These are phyloP conservation scores for Aspergillus sp. DNA, from an alignment of 2,329 filamentous ascomycete species.

Conservation along the genomic window DNA sequence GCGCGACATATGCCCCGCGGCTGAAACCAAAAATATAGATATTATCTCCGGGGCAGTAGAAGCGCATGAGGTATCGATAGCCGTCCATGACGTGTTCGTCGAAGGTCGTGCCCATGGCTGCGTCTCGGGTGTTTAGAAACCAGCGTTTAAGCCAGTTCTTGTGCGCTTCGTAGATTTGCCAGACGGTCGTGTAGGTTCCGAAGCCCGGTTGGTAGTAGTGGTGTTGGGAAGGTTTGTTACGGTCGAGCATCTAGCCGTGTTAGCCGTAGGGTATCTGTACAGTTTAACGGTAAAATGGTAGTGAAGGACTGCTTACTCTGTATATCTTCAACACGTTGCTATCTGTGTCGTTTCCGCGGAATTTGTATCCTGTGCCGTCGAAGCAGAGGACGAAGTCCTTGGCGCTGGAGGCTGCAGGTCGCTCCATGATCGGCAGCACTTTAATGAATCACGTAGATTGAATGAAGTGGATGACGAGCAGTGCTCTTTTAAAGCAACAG, in stretches of 20 bases:
- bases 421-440: neutral
- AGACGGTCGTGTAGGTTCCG: conserved; percentile 14
- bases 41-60: conserved; percentile 10
- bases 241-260: neutral
- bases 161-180: conserved; percentile 9
- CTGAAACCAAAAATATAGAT: conserved; percentile 28
- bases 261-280: neutral
- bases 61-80: conserved; percentile 22
- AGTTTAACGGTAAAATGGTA: neutral
- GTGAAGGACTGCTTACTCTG: conserved; percentile 19
- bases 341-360: conserved; percentile 26
- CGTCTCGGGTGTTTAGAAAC: conserved; percentile 14
- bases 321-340: conserved; percentile 46
- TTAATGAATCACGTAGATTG: no score
- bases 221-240: neutral
- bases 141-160: conserved; percentile 7
- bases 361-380: conserved; percentile 44
- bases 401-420: neutral
- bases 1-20: conserved; percentile 26
- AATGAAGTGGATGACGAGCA: no score
- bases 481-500: no score
- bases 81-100: conserved; percentile 21
- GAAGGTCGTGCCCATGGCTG: conserved; percentile 20
- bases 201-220: conserved; percentile 18
- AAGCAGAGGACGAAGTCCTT: conserved; percentile 37